Percentiles rank a stretch among this genome's conserved stretches.
Evolutionary conservation across 1,284 basidiomycete genomes (phyloP).

Genomic region (Cryptococcus sp.): DNA sequence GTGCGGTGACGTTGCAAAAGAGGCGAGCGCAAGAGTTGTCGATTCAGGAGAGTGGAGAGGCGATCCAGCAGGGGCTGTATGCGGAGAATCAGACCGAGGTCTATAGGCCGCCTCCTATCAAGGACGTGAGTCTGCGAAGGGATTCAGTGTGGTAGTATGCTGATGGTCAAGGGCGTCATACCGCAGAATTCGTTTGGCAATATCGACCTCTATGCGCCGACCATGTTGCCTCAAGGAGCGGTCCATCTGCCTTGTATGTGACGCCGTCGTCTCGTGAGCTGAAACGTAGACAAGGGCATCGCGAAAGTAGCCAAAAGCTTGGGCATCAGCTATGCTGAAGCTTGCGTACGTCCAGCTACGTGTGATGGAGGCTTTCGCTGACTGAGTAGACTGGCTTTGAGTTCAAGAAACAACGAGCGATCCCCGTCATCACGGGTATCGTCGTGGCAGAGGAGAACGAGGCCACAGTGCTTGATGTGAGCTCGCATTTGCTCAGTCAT

Average conservation of each 20-base stretch:
- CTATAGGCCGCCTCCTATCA: conserved; percentile 71
- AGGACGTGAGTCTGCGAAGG: conserved; percentile 57
- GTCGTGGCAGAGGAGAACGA: conserved; percentile 82
- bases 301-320: conserved; percentile 84
- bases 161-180: conserved; percentile 66
- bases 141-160: neutral
- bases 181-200: conserved; percentile 97
- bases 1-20: conserved; percentile 74
- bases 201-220: conserved; percentile 89
- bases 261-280: neutral
- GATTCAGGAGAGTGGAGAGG: conserved; percentile 53
- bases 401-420: conserved; percentile 80
- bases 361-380: neutral
- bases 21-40: conserved; percentile 77
- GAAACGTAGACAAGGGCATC: conserved; percentile 66
- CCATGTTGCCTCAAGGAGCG: conserved; percentile 87
- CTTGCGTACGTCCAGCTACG: conserved; percentile 58
- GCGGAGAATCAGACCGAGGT: conserved; percentile 77
- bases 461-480: conserved; percentile 66
- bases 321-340: conserved; percentile 86
- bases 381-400: conserved; percentile 66
- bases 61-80: conserved; percentile 81
- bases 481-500: conserved; percentile 11
- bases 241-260: conserved; percentile 79
- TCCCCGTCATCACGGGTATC: conserved; percentile 78